These are phyloP conservation scores for Astrothelium macrocarpum DNA, from an alignment of 495 filamentous ascomycete genomes.

Conservation along the genomic window DNA sequence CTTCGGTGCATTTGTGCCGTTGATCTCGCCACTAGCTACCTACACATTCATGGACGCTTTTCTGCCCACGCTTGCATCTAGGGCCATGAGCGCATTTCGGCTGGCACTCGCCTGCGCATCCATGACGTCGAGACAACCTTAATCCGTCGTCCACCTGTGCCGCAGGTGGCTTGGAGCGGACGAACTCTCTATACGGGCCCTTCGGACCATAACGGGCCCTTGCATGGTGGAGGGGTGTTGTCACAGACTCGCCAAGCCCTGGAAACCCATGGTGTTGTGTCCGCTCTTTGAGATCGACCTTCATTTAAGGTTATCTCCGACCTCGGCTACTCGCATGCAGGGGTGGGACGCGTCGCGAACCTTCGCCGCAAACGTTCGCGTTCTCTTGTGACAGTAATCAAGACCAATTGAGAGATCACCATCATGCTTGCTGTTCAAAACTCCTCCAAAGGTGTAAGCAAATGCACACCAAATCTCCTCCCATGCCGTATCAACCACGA, in stretches of 20 bases:
- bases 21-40: background rate
- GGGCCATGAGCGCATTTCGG: background rate
- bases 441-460: conserved; percentile 19
- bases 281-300: background rate
- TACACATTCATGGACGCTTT: background rate
- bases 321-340: conserved; percentile 4
- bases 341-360: background rate
- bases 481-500: conserved; percentile 77
- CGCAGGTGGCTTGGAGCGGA: background rate
- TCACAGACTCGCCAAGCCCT: background rate
- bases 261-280: background rate
- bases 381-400: background rate
- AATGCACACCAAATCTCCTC: conserved; percentile 65
- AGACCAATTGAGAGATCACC: background rate
- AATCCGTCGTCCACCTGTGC: background rate
- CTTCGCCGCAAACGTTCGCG: background rate
- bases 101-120: background rate
- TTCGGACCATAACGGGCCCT: background rate
- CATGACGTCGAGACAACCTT: conserved; percentile 4
- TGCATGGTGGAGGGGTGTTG: background rate
- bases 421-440: conserved; percentile 15
- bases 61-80: background rate
- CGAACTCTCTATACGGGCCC: background rate
- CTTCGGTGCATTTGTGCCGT: background rate
- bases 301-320: conserved; percentile 3